phyloP scores from a whole-genome alignment of 148 eudicot species.

The Chenopodium berlandieri region DNA sequence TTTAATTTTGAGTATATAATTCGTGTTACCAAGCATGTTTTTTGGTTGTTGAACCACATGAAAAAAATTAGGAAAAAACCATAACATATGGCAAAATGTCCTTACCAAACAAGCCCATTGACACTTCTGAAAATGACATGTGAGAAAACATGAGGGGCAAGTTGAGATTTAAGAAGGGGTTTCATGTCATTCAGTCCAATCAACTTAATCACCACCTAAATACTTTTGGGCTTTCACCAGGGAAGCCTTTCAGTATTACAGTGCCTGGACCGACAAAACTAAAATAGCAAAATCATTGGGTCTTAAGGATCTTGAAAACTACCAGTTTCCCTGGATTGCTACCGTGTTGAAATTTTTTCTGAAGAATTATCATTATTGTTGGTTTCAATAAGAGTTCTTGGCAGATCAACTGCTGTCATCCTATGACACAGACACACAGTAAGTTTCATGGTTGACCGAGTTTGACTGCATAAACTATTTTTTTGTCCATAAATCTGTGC shows the following conservation, averaged over 20 bases:
- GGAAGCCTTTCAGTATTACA: background rate
- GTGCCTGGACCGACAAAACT: background rate
- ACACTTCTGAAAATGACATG: background rate
- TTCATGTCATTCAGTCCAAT: background rate
- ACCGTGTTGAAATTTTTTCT: background rate
- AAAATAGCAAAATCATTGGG: background rate
- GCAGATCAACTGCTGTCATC: background rate
- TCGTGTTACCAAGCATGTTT: background rate
- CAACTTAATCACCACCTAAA: background rate
- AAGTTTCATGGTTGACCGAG: background rate
- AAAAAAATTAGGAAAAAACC: background rate
- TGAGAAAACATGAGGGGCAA: background rate
- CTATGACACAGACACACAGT: background rate
- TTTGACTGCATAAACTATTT: background rate
- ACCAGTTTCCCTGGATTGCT: background rate
- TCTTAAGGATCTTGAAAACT: background rate
- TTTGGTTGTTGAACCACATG: background rate
- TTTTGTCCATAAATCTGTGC: background rate
- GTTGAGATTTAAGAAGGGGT: background rate
- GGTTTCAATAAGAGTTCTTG: background rate
- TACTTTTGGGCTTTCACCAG: too few relatives aligned
- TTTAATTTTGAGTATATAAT: too few relatives aligned
- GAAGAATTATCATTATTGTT: background rate
- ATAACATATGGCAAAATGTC: background rate
- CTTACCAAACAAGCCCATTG: background rate